phyloP scores from a whole-genome alignment of 441 rosid genomes.

The Manihot esculenta region DNA sequence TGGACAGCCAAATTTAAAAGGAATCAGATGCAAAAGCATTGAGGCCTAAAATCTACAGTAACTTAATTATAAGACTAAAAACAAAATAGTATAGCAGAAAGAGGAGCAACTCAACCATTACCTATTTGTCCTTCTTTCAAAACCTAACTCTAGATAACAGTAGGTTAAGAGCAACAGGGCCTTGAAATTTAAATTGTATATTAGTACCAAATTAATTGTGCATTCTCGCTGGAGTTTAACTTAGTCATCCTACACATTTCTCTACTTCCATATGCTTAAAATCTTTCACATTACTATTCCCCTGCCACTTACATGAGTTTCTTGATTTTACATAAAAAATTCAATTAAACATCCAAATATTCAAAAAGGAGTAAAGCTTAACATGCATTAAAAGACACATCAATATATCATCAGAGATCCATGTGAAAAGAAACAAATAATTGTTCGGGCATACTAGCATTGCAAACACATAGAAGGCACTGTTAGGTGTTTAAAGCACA shows the following conservation, averaged over 20 bases:
- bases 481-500: not conserved
- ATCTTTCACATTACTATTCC: not conserved
- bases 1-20: constrained; percentile 22
- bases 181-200: too few relatives aligned
- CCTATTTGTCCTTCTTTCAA: not conserved
- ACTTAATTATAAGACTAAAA: not conserved
- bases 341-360: not conserved
- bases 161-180: not conserved
- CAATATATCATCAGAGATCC: not conserved
- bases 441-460: not conserved
- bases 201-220: not conserved
- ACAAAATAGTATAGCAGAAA: not conserved
- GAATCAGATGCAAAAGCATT: not conserved
- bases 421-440: not conserved
- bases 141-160: not conserved
- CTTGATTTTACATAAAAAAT: not conserved
- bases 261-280: too few relatives aligned
- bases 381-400: too few relatives aligned
- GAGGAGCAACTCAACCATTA: not conserved
- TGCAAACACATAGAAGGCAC: not conserved
- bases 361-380: not conserved
- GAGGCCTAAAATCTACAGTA: not conserved
- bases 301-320: not conserved
- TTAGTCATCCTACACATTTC: not conserved
- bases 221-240: not conserved